These are phyloP conservation scores for Penicillium sp. DNA, from an alignment of 2,329 filamentous ascomycete genomes.

Conservation along the genomic window DNA sequence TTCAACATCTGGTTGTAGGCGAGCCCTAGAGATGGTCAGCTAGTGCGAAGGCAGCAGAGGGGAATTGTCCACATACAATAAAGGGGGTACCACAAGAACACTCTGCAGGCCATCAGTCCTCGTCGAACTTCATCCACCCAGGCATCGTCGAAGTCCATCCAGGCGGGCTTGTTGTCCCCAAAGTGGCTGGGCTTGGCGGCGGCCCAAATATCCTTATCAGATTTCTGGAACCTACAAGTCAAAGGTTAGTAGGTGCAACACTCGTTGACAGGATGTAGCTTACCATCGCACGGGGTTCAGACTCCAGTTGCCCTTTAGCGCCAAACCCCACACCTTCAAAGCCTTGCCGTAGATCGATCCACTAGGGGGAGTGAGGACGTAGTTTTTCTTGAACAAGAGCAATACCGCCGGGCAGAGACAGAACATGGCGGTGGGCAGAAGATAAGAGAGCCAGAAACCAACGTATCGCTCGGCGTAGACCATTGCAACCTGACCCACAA, in stretches of 20 bases:
- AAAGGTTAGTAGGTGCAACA: background rate
- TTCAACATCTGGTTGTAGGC: constrained; percentile 55
- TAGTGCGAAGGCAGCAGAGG: background rate
- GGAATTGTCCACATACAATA: constrained; percentile 34
- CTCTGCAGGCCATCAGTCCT: constrained; percentile 66
- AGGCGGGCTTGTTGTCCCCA: constrained; percentile 23
- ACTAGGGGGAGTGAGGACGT: constrained; percentile 62
- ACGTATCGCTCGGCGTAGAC: constrained; percentile 73
- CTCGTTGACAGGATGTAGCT: constrained; percentile 1
- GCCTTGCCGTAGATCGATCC: constrained; percentile 71
- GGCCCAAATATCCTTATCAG: constrained; percentile 22
- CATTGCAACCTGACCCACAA: constrained; percentile 62
- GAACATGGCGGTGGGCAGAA: constrained; percentile 66
- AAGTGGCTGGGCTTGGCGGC: constrained; percentile 32
- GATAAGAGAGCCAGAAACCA: constrained; percentile 70
- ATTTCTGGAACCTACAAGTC: constrained; percentile 13
- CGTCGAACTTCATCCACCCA: constrained; percentile 78
- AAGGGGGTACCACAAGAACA: constrained; percentile 61
- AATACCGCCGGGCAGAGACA: constrained; percentile 61
- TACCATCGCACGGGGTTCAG: constrained; percentile 59
- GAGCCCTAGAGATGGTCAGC: constrained; percentile 30
- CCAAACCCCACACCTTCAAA: constrained; percentile 57
- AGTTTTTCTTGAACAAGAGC: constrained; percentile 58
- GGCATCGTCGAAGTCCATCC: constrained; percentile 76
- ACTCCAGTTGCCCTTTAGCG: constrained; percentile 62